Conservation (phyloP, 2,329 filamentous ascomycete species). For the Beauveria bassiana region DNA sequence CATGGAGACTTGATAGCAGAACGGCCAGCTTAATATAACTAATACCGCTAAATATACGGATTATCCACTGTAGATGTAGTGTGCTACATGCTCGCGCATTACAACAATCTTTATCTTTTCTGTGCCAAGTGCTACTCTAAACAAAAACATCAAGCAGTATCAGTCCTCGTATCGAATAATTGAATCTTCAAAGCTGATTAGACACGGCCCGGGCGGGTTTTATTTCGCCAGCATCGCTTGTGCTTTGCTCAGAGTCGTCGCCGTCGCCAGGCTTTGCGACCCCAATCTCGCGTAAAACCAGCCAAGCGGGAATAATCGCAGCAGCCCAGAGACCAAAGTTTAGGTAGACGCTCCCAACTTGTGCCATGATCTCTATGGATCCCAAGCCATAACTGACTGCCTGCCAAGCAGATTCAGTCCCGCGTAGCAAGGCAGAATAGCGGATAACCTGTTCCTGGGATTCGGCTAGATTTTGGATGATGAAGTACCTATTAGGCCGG, state of each 20-base stretch:
- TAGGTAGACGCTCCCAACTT: constrained; percentile 60
- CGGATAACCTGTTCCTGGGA: constrained; percentile 58
- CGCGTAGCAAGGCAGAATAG: constrained; percentile 59
- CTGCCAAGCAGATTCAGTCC: constrained; percentile 66
- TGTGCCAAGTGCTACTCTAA: too few relatives aligned
- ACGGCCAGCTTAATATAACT: too few relatives aligned
- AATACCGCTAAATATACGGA: too few relatives aligned
- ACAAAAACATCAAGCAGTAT: too few relatives aligned
- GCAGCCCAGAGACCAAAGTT: constrained; percentile 64
- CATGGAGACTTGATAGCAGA: neutral
- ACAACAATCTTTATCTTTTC: too few relatives aligned
- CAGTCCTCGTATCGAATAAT: too few relatives aligned
- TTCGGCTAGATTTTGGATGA: constrained; percentile 57
- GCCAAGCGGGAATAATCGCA: constrained; percentile 57
- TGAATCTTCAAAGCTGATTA: fast-evolving
- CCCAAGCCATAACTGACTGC: constrained; percentile 64
- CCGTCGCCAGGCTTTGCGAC: constrained; percentile 2
- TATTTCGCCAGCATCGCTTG: neutral
- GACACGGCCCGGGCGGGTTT: neutral
- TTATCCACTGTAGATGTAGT: too few relatives aligned
- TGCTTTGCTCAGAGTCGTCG: neutral
- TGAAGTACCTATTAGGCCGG: constrained; percentile 49
- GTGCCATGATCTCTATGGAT: constrained; percentile 52
- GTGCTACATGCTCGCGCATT: too few relatives aligned
- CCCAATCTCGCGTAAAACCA: constrained; percentile 53